Conservation (phyloP, 2,329 filamentous ascomycete genomes). For the Aspergillus proliferans region DNA sequence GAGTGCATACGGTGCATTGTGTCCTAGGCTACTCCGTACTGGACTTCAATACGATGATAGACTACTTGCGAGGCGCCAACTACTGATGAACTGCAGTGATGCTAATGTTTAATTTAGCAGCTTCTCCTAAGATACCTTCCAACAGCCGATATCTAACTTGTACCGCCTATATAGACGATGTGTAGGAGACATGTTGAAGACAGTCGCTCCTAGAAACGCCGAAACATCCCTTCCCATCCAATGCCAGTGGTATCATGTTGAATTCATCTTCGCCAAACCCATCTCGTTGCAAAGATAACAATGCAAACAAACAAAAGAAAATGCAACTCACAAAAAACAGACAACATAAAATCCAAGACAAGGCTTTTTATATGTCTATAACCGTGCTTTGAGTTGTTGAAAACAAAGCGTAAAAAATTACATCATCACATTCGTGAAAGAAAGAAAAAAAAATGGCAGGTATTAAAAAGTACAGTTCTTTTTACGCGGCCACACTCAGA, state of each 20-base stretch:
- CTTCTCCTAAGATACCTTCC: conserved; percentile 10
- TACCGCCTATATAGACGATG: conserved; percentile 8
- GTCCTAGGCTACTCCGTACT: too few relatives aligned
- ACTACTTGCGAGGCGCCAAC: too few relatives aligned
- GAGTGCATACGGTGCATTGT: too few relatives aligned
- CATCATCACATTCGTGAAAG: conserved; percentile 42
- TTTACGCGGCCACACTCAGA: conserved; percentile 11
- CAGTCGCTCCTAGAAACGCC: conserved; percentile 39
- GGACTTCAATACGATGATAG: too few relatives aligned
- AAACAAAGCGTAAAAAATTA: conserved; percentile 36
- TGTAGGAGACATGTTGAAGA: conserved; percentile 34
- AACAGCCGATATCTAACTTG: conserved; percentile 4
- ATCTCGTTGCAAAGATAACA: conserved; percentile 30
- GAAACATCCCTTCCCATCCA: conserved; percentile 35
- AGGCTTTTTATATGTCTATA: conserved; percentile 33
- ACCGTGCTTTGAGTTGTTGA: conserved; percentile 46
- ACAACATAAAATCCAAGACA: conserved; percentile 19
- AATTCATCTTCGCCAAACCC: conserved; percentile 40
- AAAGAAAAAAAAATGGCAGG: conserved; percentile 18
- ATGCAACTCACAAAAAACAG: conserved; percentile 25
- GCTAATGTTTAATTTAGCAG: conserved; percentile 36
- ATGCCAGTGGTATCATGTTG: conserved; percentile 46
- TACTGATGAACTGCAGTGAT: conserved; percentile 4
- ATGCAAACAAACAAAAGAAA: conserved; percentile 30
- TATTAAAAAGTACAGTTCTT: conserved; percentile 10